Percentiles rank a stretch among this genome's conserved stretches.
Evolutionary conservation across 345 rosid species (phyloP).

Genomic region (Nasturtium officinale): DNA sequence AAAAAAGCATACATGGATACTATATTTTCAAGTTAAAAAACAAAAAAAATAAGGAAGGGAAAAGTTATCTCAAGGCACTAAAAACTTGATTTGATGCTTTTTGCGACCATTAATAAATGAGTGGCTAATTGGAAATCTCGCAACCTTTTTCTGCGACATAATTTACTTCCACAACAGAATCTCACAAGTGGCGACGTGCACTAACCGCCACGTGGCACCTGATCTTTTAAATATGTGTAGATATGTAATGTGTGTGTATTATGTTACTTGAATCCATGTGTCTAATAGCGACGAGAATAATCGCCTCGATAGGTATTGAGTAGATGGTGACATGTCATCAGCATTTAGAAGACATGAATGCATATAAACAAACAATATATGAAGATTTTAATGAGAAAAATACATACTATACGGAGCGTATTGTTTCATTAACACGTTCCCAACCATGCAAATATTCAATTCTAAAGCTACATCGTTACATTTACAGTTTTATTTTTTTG

Average conservation of each 20-base stretch:
- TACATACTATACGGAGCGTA: background rate
- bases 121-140: constrained; percentile 33
- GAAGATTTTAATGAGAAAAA: background rate
- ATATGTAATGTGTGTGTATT: constrained; percentile 17
- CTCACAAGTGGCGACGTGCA: constrained; percentile 33
- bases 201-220: constrained; percentile 6
- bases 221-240: background rate
- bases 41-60: too few species aligned
- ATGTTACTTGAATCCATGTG: background rate
- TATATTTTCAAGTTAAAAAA: too few species aligned
- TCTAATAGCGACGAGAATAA: constrained; percentile 14
- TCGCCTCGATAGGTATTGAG: constrained; percentile 24
- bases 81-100: constrained; percentile 31
- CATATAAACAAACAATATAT: background rate
- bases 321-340: constrained; percentile 34
- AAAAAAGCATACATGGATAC: too few species aligned
- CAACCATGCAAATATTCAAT: too few species aligned
- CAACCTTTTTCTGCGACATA: constrained; percentile 35
- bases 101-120: constrained; percentile 35
- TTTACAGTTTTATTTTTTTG: too few species aligned
- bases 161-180: constrained; percentile 36
- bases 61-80: constrained; percentile 15
- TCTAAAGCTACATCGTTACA: too few species aligned
- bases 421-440: background rate
- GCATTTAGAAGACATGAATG: constrained; percentile 28